phyloP scores from a whole-genome alignment of 306 rosid genomes.

The Cucurbita pepo region DNA sequence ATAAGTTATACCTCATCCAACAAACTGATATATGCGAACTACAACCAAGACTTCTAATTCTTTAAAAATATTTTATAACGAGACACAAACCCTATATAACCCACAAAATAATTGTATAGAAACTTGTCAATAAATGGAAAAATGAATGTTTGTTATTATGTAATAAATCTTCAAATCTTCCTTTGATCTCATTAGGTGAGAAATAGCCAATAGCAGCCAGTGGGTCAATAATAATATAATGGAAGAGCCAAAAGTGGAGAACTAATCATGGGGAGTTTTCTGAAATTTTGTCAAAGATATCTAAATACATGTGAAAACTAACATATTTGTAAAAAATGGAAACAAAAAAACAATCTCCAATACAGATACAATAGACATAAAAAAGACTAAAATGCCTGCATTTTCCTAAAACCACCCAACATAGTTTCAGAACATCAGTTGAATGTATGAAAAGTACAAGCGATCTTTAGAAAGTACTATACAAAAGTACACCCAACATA shows the following conservation, averaged over 20 bases:
- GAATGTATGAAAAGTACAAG: neutral
- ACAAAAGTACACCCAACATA: neutral
- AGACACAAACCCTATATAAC: neutral
- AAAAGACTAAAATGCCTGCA: neutral
- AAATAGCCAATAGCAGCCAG: neutral
- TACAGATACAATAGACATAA: neutral
- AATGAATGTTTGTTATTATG: neutral
- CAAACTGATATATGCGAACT: neutral
- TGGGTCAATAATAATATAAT: neutral
- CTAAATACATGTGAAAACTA: neutral
- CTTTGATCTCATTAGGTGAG: neutral
- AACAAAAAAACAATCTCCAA: neutral
- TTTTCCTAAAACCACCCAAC: neutral
- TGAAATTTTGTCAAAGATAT: neutral
- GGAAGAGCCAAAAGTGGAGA: neutral
- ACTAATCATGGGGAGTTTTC: neutral
- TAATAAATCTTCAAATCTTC: neutral
- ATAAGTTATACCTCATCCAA: neutral
- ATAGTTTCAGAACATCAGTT: neutral
- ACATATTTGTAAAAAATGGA: neutral
- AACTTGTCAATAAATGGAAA: neutral
- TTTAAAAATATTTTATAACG: too few relatives aligned
- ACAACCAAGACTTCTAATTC: neutral
- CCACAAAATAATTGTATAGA: neutral
- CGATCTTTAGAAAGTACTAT: too few relatives aligned